A percentile compares a stretch with the other conserved stretches of the same genome.
These are phyloP conservation scores for Linaria vulgaris DNA, from an alignment of 257 asterid genomes.

Conservation along the genomic window DNA sequence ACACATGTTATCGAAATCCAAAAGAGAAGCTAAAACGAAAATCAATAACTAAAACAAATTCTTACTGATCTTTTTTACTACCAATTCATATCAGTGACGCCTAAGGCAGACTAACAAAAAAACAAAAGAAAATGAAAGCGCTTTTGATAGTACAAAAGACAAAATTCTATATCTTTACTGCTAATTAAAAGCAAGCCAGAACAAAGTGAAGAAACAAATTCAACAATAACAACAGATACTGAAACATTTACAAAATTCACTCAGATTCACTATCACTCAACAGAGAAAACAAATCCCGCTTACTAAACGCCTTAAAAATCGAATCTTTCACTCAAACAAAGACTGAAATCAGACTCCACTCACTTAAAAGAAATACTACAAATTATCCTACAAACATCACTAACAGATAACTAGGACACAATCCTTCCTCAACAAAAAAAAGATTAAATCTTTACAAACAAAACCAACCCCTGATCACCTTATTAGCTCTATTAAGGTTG, in stretches of 20 bases:
- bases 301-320: neutral
- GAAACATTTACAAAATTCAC: neutral
- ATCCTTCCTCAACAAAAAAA: neutral
- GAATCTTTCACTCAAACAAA: neutral
- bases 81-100: slow-evolving; percentile 13
- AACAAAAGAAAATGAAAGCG: slow-evolving; percentile 13
- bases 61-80: slow-evolving; percentile 2
- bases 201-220: neutral
- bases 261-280: slow-evolving; percentile 27
- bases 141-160: neutral
- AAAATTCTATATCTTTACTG: neutral
- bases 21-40: slow-evolving; percentile 1
- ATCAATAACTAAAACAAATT: slow-evolving; percentile 8
- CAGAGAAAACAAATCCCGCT: slow-evolving; percentile 17
- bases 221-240: neutral
- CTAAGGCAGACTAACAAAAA: slow-evolving; percentile 5
- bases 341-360: slow-evolving; percentile 16
- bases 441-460: neutral
- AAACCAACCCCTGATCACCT: slow-evolving; percentile 35
- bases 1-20: too few relatives aligned
- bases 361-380: slow-evolving; percentile 9
- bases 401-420: slow-evolving; percentile 19
- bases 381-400: slow-evolving; percentile 7
- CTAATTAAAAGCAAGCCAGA: slow-evolving; percentile 15
- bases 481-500: slow-evolving; percentile 4